Conservation (phyloP, 2,329 filamentous ascomycete species). For the Parasarocladium wereldwijsianum region DNA sequence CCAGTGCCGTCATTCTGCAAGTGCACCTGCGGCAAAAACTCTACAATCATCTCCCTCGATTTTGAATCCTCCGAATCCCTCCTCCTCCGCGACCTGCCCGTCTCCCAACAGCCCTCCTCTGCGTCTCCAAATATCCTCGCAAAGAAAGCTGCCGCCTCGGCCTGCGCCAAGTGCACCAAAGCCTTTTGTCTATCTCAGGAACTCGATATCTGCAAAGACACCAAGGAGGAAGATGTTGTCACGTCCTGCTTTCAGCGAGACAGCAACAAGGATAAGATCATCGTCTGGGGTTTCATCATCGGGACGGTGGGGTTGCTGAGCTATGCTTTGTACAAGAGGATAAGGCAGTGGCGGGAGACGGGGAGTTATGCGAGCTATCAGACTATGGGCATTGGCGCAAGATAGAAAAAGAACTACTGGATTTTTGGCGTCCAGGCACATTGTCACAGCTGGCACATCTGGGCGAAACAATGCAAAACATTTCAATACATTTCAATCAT, state of each 20-base stretch:
- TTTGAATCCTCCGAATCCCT: slow-evolving; percentile 17
- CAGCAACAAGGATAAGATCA: slow-evolving; percentile 50
- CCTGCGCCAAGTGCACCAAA: slow-evolving; percentile 49
- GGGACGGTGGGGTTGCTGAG: slow-evolving; percentile 42
- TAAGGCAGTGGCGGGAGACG: slow-evolving; percentile 21
- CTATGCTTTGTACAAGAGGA: slow-evolving; percentile 40
- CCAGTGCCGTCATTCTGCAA: slow-evolving; percentile 48
- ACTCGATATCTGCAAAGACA: slow-evolving; percentile 48
- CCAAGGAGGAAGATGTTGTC: slow-evolving; percentile 45
- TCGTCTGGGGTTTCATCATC: slow-evolving; percentile 49
- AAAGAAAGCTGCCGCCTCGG: slow-evolving; percentile 25
- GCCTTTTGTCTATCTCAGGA: slow-evolving; percentile 46
- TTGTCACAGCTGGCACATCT: background rate
- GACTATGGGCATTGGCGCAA: slow-evolving; percentile 10
- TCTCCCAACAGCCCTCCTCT: slow-evolving; percentile 5
- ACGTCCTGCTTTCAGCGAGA: slow-evolving; percentile 54
- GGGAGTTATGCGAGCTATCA: slow-evolving; percentile 11
- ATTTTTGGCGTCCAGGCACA: no score
- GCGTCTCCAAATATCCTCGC: slow-evolving; percentile 7
- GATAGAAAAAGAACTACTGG: no score
- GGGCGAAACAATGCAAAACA: background rate
- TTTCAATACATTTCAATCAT: background rate
- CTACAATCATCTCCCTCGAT: slow-evolving; percentile 50
- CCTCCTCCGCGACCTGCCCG: slow-evolving; percentile 8
- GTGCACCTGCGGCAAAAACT: slow-evolving; percentile 57